Evolutionary conservation across 148 eudicot genomes (phyloP).

Genomic region (Chenopodium berlandieri): DNA sequence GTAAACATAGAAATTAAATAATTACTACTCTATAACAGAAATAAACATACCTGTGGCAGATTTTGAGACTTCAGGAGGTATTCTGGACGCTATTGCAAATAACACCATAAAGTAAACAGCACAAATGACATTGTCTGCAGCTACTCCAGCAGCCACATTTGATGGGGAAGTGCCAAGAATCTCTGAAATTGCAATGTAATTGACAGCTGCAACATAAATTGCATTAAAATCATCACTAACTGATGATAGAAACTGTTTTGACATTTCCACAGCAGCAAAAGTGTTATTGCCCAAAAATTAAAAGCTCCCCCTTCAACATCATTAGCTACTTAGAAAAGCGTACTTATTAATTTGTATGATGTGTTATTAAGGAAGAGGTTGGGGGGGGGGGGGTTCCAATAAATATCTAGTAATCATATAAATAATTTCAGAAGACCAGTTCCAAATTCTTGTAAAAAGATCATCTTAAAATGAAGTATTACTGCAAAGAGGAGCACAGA

Average conservation of each 20-base stretch:
- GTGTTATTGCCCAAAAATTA: neutral
- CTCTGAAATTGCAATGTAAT: conserved; percentile 75
- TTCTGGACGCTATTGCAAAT: conserved; percentile 74
- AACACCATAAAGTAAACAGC: conserved; percentile 70
- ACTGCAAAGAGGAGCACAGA: neutral
- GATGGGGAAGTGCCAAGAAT: conserved; percentile 73
- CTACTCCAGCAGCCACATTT: conserved; percentile 83
- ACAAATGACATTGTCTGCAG: conserved; percentile 91
- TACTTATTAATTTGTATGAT: no score
- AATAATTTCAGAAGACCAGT: neutral
- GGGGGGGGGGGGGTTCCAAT: neutral
- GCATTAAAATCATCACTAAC: neutral
- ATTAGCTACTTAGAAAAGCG: neutral
- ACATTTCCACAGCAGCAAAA: neutral
- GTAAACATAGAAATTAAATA: neutral
- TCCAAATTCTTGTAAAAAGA: neutral
- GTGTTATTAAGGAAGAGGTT: neutral
- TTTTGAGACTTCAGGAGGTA: conserved; percentile 50
- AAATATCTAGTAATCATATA: neutral
- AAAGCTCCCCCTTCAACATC: neutral
- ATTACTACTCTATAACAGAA: neutral
- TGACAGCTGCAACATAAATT: conserved; percentile 58
- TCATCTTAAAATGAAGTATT: neutral
- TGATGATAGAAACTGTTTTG: neutral
- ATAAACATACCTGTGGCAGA: conserved; percentile 39